Conservation (phyloP, 2,329 filamentous ascomycete species). For the Aspergillus ruber region DNA sequence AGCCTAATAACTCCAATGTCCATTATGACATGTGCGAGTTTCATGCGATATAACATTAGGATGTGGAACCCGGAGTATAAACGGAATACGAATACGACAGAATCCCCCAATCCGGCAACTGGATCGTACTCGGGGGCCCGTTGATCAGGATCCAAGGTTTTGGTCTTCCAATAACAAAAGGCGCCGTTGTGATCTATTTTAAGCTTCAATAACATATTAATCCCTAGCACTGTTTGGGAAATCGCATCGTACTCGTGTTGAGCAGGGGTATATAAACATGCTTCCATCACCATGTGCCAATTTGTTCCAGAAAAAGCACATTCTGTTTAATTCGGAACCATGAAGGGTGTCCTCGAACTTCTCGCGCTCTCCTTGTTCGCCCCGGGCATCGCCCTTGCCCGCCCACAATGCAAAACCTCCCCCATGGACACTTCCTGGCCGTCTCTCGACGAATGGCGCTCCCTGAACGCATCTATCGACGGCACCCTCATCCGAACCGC, state of each 20-base stretch:
- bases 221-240: not conserved
- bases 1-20: too few species aligned
- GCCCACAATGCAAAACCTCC: constrained; percentile 9
- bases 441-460: constrained; percentile 11
- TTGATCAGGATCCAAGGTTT: not conserved
- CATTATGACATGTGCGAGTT: too few species aligned
- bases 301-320: not conserved
- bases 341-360: not conserved
- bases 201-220: not conserved
- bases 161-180: not conserved
- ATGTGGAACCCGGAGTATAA: too few species aligned
- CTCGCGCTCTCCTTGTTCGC: not conserved
- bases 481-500: constrained; percentile 17
- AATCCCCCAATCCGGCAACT: not conserved
- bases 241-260: not conserved
- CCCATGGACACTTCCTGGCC: constrained; percentile 15
- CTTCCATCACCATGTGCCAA: not conserved
- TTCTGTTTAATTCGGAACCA: not conserved
- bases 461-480: constrained; percentile 16
- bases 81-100: not conserved
- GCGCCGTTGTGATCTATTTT: not conserved
- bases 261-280: not conserved
- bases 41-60: too few species aligned
- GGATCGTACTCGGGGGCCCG: not conserved
- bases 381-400: not conserved